phyloP scores from a whole-genome alignment of 2,329 filamentous ascomycete genomes.

The Fusarium piperis region DNA sequence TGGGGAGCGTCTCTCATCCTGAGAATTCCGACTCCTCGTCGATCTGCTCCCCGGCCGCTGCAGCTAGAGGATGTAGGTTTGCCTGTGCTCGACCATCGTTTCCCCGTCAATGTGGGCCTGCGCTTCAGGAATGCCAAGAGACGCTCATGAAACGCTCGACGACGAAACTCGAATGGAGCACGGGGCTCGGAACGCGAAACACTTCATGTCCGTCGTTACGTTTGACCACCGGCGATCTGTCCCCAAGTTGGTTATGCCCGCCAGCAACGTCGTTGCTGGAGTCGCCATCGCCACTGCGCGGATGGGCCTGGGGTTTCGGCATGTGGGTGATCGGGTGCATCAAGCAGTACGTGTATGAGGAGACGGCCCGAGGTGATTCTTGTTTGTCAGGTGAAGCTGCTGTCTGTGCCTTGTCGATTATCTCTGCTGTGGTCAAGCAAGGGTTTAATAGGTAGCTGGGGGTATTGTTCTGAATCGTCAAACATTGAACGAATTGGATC shows the following conservation, averaged over 20 bases:
- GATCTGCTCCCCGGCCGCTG: background rate
- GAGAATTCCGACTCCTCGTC: background rate
- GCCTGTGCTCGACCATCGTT: slow-evolving; percentile 10
- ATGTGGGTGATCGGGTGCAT: background rate
- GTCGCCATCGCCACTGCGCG: slow-evolving; percentile 3
- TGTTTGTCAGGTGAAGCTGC: background rate
- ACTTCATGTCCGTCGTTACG: slow-evolving; percentile 13
- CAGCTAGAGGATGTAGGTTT: background rate
- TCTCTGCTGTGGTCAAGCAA: background rate
- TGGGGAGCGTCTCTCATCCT: background rate
- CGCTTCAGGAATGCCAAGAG: slow-evolving; percentile 34
- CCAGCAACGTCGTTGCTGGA: slow-evolving; percentile 9
- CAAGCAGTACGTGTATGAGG: background rate
- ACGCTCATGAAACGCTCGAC: slow-evolving; percentile 33
- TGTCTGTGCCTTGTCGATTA: background rate
- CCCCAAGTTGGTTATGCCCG: slow-evolving; percentile 5
- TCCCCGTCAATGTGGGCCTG: slow-evolving; percentile 29
- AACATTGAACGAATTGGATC: background rate
- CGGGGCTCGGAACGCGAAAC: slow-evolving; percentile 26
- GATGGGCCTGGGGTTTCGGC: slow-evolving; percentile 23
- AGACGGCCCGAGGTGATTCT: background rate
- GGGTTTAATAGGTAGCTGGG: background rate
- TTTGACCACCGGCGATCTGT: slow-evolving; percentile 35
- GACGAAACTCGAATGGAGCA: slow-evolving; percentile 30
- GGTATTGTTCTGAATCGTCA: background rate